Evolutionary conservation across 129 eudicot species (phyloP).

Genomic region (Rutidosis leptorrhynchoides): DNA sequence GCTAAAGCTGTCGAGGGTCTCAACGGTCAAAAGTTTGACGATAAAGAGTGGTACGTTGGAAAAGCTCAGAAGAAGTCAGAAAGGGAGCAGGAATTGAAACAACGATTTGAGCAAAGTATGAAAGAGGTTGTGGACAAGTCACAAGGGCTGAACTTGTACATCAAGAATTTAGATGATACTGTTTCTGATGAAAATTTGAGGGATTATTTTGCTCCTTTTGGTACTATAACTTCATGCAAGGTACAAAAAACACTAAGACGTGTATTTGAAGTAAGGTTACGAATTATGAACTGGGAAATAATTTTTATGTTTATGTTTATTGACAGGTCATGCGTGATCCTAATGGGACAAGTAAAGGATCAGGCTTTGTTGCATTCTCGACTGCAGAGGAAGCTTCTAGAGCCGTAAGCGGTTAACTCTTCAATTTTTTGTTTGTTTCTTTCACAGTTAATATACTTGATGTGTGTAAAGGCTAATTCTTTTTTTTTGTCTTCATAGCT

Average conservation of each 20-base stretch:
- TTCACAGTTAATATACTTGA: neutral
- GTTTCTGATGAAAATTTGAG: constrained; percentile 68
- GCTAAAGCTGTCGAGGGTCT: constrained; percentile 78
- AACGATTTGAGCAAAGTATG: constrained; percentile 65
- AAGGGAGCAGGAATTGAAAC: constrained; percentile 70
- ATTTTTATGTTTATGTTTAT: neutral
- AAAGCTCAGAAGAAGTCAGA: constrained; percentile 90
- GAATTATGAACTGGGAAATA: neutral
- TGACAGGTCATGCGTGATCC: constrained; percentile 88
- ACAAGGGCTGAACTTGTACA: constrained; percentile 67
- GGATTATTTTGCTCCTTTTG: constrained; percentile 69
- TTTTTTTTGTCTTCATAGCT: constrained; percentile 45
- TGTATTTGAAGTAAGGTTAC: neutral
- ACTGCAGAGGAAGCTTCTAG: constrained; percentile 87
- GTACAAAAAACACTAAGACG: constrained; percentile 24
- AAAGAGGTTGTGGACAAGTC: constrained; percentile 72
- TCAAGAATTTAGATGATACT: constrained; percentile 81
- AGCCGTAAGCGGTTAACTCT: constrained; percentile 57
- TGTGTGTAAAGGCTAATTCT: neutral
- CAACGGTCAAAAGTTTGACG: constrained; percentile 71
- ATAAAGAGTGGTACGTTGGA: constrained; percentile 92
- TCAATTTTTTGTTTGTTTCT: neutral
- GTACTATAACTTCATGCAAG: constrained; percentile 88
- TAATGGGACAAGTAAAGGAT: constrained; percentile 73
- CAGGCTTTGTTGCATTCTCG: constrained; percentile 90